Evolutionary conservation across 2,329 filamentous ascomycete genomes (phyloP).

Genomic region (Didymella lethalis): DNA sequence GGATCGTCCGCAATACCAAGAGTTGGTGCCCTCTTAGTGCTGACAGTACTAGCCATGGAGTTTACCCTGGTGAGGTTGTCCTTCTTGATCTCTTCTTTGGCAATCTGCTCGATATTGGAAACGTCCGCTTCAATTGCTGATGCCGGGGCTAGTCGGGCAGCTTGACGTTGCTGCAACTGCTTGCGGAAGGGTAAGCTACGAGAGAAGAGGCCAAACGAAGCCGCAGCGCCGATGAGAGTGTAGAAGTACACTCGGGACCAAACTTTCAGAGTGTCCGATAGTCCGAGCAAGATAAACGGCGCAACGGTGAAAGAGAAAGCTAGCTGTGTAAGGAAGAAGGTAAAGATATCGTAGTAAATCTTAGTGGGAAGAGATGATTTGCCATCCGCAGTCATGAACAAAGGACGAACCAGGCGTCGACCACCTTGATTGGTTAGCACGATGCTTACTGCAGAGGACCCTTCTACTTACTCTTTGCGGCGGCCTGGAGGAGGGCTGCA

Average conservation of each 20-base stretch:
- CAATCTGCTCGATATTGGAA: conserved; percentile 40
- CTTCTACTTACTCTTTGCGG: conserved; percentile 82
- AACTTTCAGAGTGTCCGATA: conserved; percentile 73
- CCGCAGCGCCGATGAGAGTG: conserved; percentile 71
- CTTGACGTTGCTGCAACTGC: conserved; percentile 50
- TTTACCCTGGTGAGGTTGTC: conserved; percentile 57
- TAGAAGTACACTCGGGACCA: conserved; percentile 94
- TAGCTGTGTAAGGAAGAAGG: conserved; percentile 79
- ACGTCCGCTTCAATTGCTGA: conserved; percentile 34
- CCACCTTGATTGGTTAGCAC: conserved; percentile 67
- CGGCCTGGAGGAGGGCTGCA: conserved; percentile 89
- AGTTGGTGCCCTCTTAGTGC: conserved; percentile 65
- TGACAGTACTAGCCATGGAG: conserved; percentile 62
- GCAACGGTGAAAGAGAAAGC: conserved; percentile 82
- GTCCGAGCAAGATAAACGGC: conserved; percentile 83
- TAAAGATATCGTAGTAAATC: conserved; percentile 83
- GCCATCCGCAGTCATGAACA: conserved; percentile 85
- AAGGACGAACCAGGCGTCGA: conserved; percentile 86
- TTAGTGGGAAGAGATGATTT: conserved; percentile 67
- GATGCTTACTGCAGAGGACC: neutral
- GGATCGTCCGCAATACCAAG: conserved; percentile 82
- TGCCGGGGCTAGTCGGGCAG: conserved; percentile 31
- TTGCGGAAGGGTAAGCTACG: conserved; percentile 73
- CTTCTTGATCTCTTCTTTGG: conserved; percentile 46
- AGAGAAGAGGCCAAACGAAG: conserved; percentile 77